Conservation (phyloP, 2,329 filamentous ascomycete genomes). For the Colletotrichum endophyticum region DNA sequence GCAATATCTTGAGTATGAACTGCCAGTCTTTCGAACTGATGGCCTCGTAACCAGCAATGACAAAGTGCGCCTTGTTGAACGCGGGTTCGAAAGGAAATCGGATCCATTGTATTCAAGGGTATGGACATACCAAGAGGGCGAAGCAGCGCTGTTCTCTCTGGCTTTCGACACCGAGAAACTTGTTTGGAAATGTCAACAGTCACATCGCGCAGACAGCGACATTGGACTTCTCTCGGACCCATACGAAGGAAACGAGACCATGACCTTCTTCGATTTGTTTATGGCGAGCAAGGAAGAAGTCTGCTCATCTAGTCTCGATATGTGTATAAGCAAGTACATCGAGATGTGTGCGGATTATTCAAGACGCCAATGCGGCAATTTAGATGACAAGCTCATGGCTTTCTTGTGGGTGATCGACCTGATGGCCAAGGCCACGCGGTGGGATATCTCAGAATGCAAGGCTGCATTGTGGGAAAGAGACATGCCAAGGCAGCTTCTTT, state of each 20-base stretch:
- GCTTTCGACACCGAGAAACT: background rate
- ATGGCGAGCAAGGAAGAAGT: background rate
- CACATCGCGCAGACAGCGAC: background rate
- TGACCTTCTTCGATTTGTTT: background rate
- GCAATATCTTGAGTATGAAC: fast-evolving
- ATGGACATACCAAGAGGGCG: background rate
- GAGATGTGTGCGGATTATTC: background rate
- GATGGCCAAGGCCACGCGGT: background rate
- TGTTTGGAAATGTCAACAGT: background rate
- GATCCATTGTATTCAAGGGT: background rate
- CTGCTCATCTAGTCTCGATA: background rate
- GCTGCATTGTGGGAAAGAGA: background rate
- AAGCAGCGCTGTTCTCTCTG: background rate
- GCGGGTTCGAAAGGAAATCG: fast-evolving
- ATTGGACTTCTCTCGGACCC: background rate
- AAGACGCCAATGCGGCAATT: background rate
- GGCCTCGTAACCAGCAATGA: fast-evolving
- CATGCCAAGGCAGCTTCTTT: background rate
- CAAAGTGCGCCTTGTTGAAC: background rate
- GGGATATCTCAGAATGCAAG: background rate
- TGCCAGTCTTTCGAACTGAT: fast-evolving
- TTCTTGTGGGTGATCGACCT: background rate
- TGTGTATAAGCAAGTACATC: background rate
- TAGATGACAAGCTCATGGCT: background rate
- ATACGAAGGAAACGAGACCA: background rate